phyloP scores from a whole-genome alignment of 2,329 filamentous ascomycete species.

The Talaromyces sp. region DNA sequence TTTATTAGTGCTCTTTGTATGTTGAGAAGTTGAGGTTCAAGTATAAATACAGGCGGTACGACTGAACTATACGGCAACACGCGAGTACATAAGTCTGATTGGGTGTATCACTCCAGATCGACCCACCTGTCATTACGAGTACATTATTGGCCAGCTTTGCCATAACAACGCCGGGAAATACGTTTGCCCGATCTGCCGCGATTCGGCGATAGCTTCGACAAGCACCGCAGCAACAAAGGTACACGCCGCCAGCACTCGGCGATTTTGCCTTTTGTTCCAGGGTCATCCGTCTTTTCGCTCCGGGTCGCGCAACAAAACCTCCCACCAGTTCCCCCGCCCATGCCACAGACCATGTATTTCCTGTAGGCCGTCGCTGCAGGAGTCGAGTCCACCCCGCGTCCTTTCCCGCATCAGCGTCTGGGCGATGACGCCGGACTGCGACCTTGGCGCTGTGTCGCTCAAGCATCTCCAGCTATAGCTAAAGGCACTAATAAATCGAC shows the following conservation, averaged over 20 bases:
- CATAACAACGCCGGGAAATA: not conserved
- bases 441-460: slow-evolving; percentile 1
- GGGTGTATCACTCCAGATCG: too few relatives aligned
- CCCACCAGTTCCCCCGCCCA: not conserved
- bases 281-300: not conserved
- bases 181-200: not conserved
- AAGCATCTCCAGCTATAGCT: not conserved
- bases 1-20: too few relatives aligned
- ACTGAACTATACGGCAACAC: too few relatives aligned
- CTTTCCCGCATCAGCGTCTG: slow-evolving; percentile 4
- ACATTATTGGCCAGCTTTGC: too few relatives aligned
- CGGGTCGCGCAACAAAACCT: not conserved
- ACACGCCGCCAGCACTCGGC: not conserved
- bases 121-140: too few relatives aligned
- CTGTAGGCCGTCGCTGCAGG: not conserved
- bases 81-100: too few relatives aligned
- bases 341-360: not conserved
- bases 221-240: not conserved
- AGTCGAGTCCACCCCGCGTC: slow-evolving; percentile 3
- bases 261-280: not conserved
- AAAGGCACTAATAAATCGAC: not conserved
- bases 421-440: slow-evolving; percentile 10
- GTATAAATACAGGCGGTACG: too few relatives aligned
- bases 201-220: not conserved
- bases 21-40: too few relatives aligned